These are phyloP conservation scores for Citrus hindsii DNA, from an alignment of 345 rosid species.

Conservation along the genomic window DNA sequence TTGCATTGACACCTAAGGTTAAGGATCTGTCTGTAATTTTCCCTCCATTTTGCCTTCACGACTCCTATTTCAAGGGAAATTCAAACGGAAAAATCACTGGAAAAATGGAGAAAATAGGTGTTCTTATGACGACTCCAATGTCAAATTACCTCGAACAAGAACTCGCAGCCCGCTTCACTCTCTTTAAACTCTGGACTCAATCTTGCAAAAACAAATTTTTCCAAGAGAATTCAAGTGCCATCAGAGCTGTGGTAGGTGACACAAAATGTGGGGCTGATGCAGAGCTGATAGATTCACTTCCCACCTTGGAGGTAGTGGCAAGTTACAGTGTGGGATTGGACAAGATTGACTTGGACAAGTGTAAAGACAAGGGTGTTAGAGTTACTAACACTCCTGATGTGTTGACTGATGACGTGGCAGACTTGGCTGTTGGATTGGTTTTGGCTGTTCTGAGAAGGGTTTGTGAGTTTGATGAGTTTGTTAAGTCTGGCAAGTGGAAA, in stretches of 20 bases:
- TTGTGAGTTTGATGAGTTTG: conserved; percentile 60
- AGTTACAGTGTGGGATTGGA: conserved; percentile 82
- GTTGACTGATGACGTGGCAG: conserved; percentile 84
- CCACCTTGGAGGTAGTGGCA: conserved; percentile 70
- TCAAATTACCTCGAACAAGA: conserved; percentile 54
- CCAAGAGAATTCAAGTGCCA: conserved; percentile 32
- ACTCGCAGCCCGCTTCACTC: conserved; percentile 68
- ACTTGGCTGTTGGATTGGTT: conserved; percentile 70
- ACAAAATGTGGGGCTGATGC: conserved; percentile 62
- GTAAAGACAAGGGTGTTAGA: conserved; percentile 59
- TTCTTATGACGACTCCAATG: conserved; percentile 72
- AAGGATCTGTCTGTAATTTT: background rate
- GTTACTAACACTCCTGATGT: conserved; percentile 94
- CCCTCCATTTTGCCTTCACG: background rate
- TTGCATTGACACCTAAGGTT: background rate
- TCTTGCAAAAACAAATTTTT: conserved; percentile 45
- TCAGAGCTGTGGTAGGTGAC: conserved; percentile 80
- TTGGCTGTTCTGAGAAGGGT: conserved; percentile 69
- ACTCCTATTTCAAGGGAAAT: no score
- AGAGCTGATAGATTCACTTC: conserved; percentile 55
- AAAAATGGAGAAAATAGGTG: conserved; percentile 66
- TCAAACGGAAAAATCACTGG: background rate
- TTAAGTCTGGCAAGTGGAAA: conserved; percentile 74
- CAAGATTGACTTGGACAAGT: conserved; percentile 74
- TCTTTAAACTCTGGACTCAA: conserved; percentile 44